Base-by-base conservation (phyloP, 192 early-diverging fungal species). In the Dispira simplex region DNA sequence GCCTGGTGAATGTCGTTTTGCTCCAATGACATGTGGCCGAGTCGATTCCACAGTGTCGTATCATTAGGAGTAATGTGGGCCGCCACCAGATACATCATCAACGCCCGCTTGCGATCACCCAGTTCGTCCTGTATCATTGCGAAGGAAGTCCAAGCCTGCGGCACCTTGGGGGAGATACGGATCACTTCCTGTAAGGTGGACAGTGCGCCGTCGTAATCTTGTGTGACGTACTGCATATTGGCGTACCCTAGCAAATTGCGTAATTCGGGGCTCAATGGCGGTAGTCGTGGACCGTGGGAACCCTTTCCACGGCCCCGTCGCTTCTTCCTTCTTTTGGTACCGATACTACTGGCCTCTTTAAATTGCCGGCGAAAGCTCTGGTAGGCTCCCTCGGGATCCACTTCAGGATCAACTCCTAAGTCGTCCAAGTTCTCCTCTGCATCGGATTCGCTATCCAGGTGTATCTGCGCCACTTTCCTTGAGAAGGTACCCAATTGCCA, bases 41-140 rank as follows among this genome's bases (percentile, higher is more conserved):
- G 77, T 46, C 83, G 82, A 60, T 88, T 90, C 96, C 96, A 98
- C 28, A 90, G 64, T 18, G 73, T 67, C 0, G 64, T 73, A 67
- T 95, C 86, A 48, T 81, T 82, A 20, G 83, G 77, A 8, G 80
- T 77, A 68, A 98, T 65, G 67, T 95, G 92, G 1, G 93, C 96
- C 8, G 93, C 93, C n/a, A 98, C 84, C 57, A 92, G 80, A 57
- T 86, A 81, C 10, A 91, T 65, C 65, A 90, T 81, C 46, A 90
- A 65, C 0, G 90, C 85, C 62, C 87, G 88, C n/a, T 73, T 71
- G 13, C 67, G 64, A 60, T 88, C 80, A 9, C 92, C 88, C 39
- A 90, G 64, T 62, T 96, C 90, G 63, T 95, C 90, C 64, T 94
- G 89, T 39, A 95, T 84, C 62, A 93, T 75, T 53, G 89, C 95